A percentile compares a stretch with the other conserved stretches of the same genome.
Conservation (phyloP, 2,329 filamentous ascomycete species). For the Fusarium temperatum region DNA sequence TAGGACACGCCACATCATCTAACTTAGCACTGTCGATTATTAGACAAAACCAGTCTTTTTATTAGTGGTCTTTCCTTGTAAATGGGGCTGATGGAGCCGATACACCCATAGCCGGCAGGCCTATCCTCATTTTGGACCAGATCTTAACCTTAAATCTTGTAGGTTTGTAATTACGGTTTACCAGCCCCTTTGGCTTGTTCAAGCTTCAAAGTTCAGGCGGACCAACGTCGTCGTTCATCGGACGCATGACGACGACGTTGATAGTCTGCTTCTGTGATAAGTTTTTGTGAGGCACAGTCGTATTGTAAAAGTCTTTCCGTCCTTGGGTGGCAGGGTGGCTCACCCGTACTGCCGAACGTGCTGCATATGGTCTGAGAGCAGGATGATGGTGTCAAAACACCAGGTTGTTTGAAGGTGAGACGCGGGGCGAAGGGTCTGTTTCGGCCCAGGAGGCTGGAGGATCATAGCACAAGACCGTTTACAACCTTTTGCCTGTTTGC, state of each 20-base stretch:
- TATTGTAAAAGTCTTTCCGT: slow-evolving; percentile 1
- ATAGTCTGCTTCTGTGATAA: neutral
- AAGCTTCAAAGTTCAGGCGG: neutral
- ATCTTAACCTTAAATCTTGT: slow-evolving; percentile 22
- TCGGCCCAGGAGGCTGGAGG: slow-evolving; percentile 7
- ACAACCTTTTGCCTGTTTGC: neutral
- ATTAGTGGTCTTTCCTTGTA: neutral
- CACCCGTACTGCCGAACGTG: neutral
- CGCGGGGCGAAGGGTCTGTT: slow-evolving; percentile 16
- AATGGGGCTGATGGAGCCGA: neutral
- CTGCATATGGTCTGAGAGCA: slow-evolving; percentile 9
- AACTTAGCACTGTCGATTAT: slow-evolving; percentile 4
- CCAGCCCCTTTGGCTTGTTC: slow-evolving; percentile 1
- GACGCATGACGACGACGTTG: neutral
- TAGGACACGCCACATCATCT: slow-evolving; percentile 5
- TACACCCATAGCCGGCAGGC: neutral
- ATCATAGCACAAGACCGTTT: neutral
- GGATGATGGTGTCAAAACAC: slow-evolving; percentile 15
- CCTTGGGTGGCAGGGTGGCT: slow-evolving; percentile 12
- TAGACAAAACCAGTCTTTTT: neutral
- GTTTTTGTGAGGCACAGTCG: neutral
- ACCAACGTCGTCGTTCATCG: slow-evolving; percentile 1
- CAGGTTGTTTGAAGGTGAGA: slow-evolving; percentile 27
- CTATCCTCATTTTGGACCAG: slow-evolving; percentile 18
- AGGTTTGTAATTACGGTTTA: neutral